phyloP scores from a whole-genome alignment of 2,329 filamentous ascomycete genomes.

The Ascosphaera apis region DNA sequence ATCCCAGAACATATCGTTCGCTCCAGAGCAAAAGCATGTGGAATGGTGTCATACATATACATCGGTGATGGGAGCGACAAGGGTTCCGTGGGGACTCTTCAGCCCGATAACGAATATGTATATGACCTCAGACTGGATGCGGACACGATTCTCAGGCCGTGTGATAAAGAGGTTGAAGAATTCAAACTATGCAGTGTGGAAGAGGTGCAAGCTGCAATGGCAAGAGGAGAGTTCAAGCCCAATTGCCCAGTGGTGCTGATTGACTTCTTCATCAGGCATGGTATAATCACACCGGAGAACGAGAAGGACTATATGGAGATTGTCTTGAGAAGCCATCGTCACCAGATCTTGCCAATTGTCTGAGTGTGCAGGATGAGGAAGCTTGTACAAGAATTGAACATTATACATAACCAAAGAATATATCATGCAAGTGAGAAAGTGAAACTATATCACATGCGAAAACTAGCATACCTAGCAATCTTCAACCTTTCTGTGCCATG shows the following conservation, averaged over 20 bases:
- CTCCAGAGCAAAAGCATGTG: conserved; percentile 31
- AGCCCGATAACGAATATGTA: conserved; percentile 78
- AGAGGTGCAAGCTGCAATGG: conserved; percentile 49
- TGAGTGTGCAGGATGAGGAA: neutral
- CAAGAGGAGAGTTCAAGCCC: conserved; percentile 62
- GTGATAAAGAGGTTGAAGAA: conserved; percentile 71
- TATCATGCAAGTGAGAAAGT: neutral
- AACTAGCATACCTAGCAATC: too few species aligned
- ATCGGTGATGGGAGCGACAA: conserved; percentile 53
- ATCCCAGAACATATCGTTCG: conserved; percentile 49
- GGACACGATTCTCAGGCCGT: conserved; percentile 47
- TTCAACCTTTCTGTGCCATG: conserved; percentile 1
- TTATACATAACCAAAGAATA: neutral
- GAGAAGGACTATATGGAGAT: conserved; percentile 63
- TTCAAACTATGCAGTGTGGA: conserved; percentile 59
- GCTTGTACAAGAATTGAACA: neutral
- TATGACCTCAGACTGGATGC: conserved; percentile 64
- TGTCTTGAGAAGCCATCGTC: conserved; percentile 48
- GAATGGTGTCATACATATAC: conserved; percentile 44
- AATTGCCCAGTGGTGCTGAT: conserved; percentile 70
- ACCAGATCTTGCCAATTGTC: conserved; percentile 51
- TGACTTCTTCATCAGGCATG: conserved; percentile 76
- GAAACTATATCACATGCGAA: neutral
- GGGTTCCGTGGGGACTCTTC: conserved; percentile 59
- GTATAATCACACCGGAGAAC: conserved; percentile 54